These are phyloP conservation scores for Candida maris DNA, from an alignment of 805 yeast genomes.

Conservation along the genomic window DNA sequence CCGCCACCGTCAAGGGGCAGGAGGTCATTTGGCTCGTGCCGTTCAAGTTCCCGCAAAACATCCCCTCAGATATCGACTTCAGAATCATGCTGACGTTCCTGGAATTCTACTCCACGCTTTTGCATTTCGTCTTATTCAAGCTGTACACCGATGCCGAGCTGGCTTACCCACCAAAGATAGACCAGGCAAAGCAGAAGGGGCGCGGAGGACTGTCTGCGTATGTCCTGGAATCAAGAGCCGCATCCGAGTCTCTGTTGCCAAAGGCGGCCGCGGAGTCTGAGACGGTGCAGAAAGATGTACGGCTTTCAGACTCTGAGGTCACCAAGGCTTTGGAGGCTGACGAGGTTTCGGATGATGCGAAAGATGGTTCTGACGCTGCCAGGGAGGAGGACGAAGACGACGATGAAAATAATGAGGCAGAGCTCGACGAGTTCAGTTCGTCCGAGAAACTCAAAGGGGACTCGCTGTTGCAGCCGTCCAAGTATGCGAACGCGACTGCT, in stretches of 20 bases:
- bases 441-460: constrained; percentile 64
- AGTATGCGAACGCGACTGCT: constrained; percentile 55
- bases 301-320: constrained; percentile 40
- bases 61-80: constrained; percentile 92
- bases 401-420: constrained; percentile 42
- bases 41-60: constrained; percentile 92
- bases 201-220: constrained; percentile 87
- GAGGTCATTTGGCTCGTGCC: constrained; percentile 96
- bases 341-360: constrained; percentile 34
- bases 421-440: constrained; percentile 71
- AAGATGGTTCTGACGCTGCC: constrained; percentile 13
- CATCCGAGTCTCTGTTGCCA: constrained; percentile 36
- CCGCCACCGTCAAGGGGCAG: constrained; percentile 86
- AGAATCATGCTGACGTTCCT: constrained; percentile 94
- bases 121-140: constrained; percentile 83
- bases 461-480: constrained; percentile 65
- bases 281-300: constrained; percentile 29
- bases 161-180: constrained; percentile 87
- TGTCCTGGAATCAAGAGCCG: constrained; percentile 57
- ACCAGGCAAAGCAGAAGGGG: constrained; percentile 68
- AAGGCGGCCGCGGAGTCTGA: constrained; percentile 19
- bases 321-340: constrained; percentile 55
- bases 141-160: constrained; percentile 82
- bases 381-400: constrained; percentile 20
- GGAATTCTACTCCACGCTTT: constrained; percentile 89